phyloP scores from a whole-genome alignment of 106 monocot species.

The Allium sativum region DNA sequence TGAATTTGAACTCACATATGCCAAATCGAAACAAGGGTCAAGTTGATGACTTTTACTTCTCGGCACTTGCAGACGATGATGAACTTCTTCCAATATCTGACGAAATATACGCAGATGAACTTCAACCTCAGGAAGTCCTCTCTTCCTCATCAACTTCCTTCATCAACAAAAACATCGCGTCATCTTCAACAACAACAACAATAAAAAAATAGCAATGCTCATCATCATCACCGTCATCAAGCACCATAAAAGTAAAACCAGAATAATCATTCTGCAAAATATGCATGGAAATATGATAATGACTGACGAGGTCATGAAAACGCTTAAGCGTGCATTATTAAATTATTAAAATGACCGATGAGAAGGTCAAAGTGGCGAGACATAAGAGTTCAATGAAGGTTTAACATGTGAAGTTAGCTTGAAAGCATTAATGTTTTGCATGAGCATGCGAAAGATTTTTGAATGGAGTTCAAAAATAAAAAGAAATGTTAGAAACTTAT shows the following conservation, averaged over 20 bases:
- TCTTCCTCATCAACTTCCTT: constrained; percentile 4
- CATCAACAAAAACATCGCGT: not conserved
- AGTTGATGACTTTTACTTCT: constrained; percentile 53
- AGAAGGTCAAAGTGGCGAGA: no score
- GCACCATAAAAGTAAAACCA: no score
- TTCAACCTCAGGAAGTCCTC: constrained; percentile 60
- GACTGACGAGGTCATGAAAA: no score
- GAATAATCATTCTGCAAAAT: constrained; percentile 5
- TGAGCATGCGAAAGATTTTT: no score
- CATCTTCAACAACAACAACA: not conserved
- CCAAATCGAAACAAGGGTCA: not conserved
- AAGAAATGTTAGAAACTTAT: no score
- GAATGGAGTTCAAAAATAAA: no score
- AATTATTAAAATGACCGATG: no score
- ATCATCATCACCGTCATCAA: not conserved
- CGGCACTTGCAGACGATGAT: constrained; percentile 10
- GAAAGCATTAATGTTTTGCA: no score
- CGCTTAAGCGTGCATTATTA: no score
- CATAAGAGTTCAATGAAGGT: no score
- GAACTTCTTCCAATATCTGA: constrained; percentile 37
- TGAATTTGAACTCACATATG: no score
- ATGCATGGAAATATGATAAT: constrained; percentile 6
- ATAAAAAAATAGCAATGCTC: not conserved
- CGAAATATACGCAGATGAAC: constrained; percentile 32
- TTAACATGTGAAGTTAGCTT: no score